Evolutionary conservation across 805 yeast genomes (phyloP).

Genomic region (Starmerella etchellsii): DNA sequence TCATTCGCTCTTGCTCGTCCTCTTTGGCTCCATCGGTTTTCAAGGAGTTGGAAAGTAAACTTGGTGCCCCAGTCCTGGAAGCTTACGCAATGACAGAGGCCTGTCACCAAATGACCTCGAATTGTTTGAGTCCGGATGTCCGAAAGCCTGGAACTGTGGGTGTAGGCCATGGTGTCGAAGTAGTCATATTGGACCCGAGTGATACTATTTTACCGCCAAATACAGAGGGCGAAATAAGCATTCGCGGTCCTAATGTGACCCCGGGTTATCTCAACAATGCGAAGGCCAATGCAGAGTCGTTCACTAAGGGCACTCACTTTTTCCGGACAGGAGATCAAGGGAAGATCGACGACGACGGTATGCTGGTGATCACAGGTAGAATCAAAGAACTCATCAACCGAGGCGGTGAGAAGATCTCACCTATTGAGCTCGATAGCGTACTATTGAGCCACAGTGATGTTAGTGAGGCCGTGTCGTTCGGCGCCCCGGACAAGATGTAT

Average conservation of each 20-base stretch:
- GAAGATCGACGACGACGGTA: slow-evolving; percentile 43
- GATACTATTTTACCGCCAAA: slow-evolving; percentile 40
- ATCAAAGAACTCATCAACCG: slow-evolving; percentile 63
- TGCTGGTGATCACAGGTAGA: slow-evolving; percentile 52
- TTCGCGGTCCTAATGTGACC: slow-evolving; percentile 57
- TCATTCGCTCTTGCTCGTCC: slow-evolving; percentile 61
- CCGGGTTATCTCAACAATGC: slow-evolving; percentile 58
- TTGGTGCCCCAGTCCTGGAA: slow-evolving; percentile 57
- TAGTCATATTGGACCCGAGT: slow-evolving; percentile 41
- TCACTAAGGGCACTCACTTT: slow-evolving; percentile 40
- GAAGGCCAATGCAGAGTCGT: slow-evolving; percentile 56
- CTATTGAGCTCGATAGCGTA: slow-evolving; percentile 53
- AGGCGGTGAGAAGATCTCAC: slow-evolving; percentile 69
- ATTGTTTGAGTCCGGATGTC: slow-evolving; percentile 49
- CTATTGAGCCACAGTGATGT: slow-evolving; percentile 50
- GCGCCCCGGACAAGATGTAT: slow-evolving; percentile 51
- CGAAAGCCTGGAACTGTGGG: slow-evolving; percentile 65
- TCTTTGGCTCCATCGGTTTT: slow-evolving; percentile 56
- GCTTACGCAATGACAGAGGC: slow-evolving; percentile 78
- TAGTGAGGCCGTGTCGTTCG: slow-evolving; percentile 58
- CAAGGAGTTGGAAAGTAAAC: slow-evolving; percentile 41
- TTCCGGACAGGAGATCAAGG: slow-evolving; percentile 79
- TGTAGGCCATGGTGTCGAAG: slow-evolving; percentile 55
- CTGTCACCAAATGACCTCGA: slow-evolving; percentile 68
- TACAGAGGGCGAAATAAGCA: slow-evolving; percentile 53